Conservation (phyloP, 2,329 filamentous ascomycete species). For the Pestalotiopsis sp. region DNA sequence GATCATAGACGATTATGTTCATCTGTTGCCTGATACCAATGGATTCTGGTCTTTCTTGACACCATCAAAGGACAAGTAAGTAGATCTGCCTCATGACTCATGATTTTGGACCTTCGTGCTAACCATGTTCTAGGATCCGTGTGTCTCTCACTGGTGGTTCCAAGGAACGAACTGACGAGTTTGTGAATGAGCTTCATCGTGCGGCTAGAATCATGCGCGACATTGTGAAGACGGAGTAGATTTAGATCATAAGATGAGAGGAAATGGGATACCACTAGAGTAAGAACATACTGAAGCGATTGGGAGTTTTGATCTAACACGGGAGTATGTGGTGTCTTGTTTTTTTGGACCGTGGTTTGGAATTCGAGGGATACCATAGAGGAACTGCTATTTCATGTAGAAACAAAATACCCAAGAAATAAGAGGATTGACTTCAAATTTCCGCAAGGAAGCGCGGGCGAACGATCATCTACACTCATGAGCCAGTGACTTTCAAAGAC, state of each 20-base stretch:
- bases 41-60: slow-evolving; percentile 13
- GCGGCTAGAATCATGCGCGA: slow-evolving; percentile 12
- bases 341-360: too few species aligned
- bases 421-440: too few species aligned
- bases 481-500: not conserved
- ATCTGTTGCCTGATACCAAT: slow-evolving; percentile 7
- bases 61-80: slow-evolving; percentile 14
- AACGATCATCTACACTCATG: too few species aligned
- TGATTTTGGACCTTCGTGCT: not conserved
- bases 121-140: not conserved
- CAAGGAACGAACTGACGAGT: slow-evolving; percentile 8
- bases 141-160: slow-evolving; percentile 11
- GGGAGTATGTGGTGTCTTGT: too few species aligned
- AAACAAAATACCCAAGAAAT: too few species aligned
- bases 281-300: not conserved
- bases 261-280: not conserved
- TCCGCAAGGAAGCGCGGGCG: too few species aligned
- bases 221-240: not conserved
- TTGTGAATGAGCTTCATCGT: slow-evolving; percentile 10
- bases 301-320: not conserved
- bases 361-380: too few species aligned
- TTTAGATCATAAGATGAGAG: not conserved
- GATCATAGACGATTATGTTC: slow-evolving; percentile 8
- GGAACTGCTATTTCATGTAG: too few species aligned
- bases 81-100: not conserved